Percentiles rank a stretch among this genome's conserved stretches.
These are phyloP conservation scores for Castanea mollissima DNA, from an alignment of 306 rosid genomes.

Conservation along the genomic window DNA sequence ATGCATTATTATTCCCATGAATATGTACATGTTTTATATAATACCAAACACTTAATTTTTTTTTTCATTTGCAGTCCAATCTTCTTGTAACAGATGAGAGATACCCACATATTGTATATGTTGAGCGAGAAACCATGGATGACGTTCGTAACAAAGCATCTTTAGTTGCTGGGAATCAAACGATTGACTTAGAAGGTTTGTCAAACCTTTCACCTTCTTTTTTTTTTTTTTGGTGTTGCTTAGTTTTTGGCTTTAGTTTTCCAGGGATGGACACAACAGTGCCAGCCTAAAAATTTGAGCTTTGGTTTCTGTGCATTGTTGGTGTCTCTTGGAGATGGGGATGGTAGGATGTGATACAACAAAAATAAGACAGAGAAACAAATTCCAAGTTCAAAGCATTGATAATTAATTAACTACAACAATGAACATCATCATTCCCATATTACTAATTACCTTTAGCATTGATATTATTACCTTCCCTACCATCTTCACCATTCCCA, in stretches of 20 bases:
- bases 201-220: not conserved
- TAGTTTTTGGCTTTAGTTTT: not conserved
- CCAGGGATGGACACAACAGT: not conserved
- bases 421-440: too few relatives aligned
- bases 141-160: conserved; percentile 25
- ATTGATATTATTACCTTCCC: too few relatives aligned
- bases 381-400: too few relatives aligned
- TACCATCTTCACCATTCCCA: too few relatives aligned
- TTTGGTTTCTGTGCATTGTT: not conserved
- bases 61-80: conserved; percentile 57
- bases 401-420: too few relatives aligned
- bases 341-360: not conserved
- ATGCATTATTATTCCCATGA: conserved; percentile 12
- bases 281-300: not conserved
- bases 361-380: not conserved
- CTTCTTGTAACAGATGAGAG: conserved; percentile 56
- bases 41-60: conserved; percentile 1
- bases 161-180: conserved; percentile 32
- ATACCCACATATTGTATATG: conserved; percentile 76
- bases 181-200: conserved; percentile 70
- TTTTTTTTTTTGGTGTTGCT: not conserved
- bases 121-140: conserved; percentile 44
- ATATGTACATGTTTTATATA: conserved; percentile 8
- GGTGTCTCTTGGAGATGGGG: not conserved
- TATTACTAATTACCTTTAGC: too few relatives aligned